Evolutionary conservation across 768 basidiomycete species (phyloP), one percentile per base, ranked within the genome.

Genomic region (Pisolithus tinctorius): DNA sequence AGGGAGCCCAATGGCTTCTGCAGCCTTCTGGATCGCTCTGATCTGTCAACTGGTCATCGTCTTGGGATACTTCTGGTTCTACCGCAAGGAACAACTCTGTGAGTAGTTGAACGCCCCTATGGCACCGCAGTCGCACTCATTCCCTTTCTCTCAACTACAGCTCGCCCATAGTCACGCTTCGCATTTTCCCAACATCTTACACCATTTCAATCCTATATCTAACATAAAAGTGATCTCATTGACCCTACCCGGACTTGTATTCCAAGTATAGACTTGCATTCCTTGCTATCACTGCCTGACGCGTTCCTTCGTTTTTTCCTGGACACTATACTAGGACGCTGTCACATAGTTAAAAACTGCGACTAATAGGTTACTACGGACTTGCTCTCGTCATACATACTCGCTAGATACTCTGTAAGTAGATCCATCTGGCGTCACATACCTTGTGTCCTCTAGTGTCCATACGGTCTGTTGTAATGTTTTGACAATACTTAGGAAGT

Each of bases 31-130:
- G 93, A 69, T 93, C 47, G 90, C 89, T 43, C 72, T 89, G 50
- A 59, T 82, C 6, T 88, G 82, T 64, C 89, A 92, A 64, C 62
- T 95, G 49, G 67, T 93, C 58, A 92, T 95, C 62, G 90, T 94
- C 52, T 69, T 84, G 54, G 93, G 93, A 20, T 95, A 95, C 73
- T 93, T 93, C 75, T 89, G 89, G 89, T 94, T 95, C 81, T 95
- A 94, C 71, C 83, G 93, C 68, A 93, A 91, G 72, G 93, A 95
- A 70, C 93, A 95, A 66, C 80, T 95, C 54, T 69, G 87, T 88
- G 64, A 48, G 86, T 75, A 3, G 27, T 13, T 38, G 3, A 27
- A 6, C 4, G 25, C 14, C 10, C 44, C 11, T 40, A 20, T 20
- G 10, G 14, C 9, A 30, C 23, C 4, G 17, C 6, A 5, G 25